Conservation (phyloP, 2,329 filamentous ascomycete species). For the Neofusicoccum laricinum region DNA sequence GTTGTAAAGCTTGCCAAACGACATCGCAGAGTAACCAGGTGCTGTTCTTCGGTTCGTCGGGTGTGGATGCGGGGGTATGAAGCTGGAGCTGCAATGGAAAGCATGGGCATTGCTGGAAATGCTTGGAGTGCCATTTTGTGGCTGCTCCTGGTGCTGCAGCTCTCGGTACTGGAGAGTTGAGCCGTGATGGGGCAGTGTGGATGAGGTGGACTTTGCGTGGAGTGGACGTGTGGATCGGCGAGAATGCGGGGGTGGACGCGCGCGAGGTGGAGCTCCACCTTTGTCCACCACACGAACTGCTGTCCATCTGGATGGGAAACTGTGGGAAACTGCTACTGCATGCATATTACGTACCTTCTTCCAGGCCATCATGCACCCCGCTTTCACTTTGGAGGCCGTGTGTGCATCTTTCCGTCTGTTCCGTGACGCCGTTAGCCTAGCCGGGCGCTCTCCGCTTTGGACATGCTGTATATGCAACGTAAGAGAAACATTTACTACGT, state of each 20-base stretch:
- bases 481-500: too few species aligned
- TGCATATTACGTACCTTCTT: too few species aligned
- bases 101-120: not conserved
- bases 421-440: too few species aligned
- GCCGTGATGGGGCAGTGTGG: not conserved
- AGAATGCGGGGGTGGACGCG: not conserved
- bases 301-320: not conserved
- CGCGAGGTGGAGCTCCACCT: not conserved
- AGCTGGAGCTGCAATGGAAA: too few species aligned
- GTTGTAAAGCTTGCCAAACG: not conserved
- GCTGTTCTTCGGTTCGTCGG: not conserved
- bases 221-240: not conserved
- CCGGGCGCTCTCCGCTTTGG: too few species aligned
- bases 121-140: not conserved
- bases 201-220: not conserved
- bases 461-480: too few species aligned
- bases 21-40: not conserved
- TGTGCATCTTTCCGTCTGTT: too few species aligned
- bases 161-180: not conserved
- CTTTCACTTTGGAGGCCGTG: too few species aligned
- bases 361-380: too few species aligned
- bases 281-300: not conserved
- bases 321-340: too few species aligned
- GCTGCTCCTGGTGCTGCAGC: not conserved
- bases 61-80: not conserved